A percentile compares a stretch with the other conserved stretches of the same genome.
These are phyloP conservation scores for Candida jianshihensis DNA, from an alignment of 805 yeast genomes.

Conservation along the genomic window DNA sequence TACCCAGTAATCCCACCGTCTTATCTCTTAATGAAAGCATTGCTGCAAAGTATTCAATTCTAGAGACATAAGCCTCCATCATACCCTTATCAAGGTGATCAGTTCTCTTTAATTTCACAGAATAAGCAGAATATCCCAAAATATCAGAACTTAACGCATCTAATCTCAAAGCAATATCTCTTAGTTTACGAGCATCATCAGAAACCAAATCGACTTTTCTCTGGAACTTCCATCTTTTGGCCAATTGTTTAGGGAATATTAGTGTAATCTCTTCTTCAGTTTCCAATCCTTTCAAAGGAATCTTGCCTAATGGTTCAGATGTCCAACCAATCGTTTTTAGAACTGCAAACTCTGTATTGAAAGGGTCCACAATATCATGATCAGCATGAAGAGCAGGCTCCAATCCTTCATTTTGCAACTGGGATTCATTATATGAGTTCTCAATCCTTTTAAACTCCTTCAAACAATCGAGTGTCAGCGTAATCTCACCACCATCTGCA, in stretches of 20 bases:
- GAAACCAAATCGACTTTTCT: constrained; percentile 27
- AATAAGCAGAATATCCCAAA: constrained; percentile 32
- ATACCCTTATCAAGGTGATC: constrained; percentile 42
- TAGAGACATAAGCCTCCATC: constrained; percentile 58
- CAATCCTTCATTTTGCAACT: constrained; percentile 2
- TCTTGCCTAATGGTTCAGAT: constrained; percentile 70
- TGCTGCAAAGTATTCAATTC: constrained; percentile 57
- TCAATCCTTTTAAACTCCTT: constrained; percentile 59
- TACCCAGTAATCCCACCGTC: constrained; percentile 19
- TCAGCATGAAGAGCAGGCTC: constrained; percentile 37
- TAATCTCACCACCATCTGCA: constrained; percentile 98
- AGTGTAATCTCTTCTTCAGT: constrained; percentile 82
- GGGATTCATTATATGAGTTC: constrained; percentile 16
- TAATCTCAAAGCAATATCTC: constrained; percentile 47
- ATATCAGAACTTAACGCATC: constrained; percentile 50
- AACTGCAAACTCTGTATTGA: constrained; percentile 59
- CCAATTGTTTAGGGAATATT: constrained; percentile 61
- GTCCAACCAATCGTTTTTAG: constrained; percentile 65
- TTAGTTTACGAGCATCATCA: constrained; percentile 42
- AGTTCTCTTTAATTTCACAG: constrained; percentile 18
- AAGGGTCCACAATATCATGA: constrained; percentile 41
- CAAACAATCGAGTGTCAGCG: constrained; percentile 76
- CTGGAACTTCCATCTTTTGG: constrained; percentile 47
- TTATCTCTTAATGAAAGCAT: constrained; percentile 36
- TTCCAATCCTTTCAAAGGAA: constrained; percentile 89